Percentiles rank a stretch among this genome's conserved stretches.
phyloP scores from a whole-genome alignment of 164 flowering plant genomes.

The Vitis amurensis region DNA sequence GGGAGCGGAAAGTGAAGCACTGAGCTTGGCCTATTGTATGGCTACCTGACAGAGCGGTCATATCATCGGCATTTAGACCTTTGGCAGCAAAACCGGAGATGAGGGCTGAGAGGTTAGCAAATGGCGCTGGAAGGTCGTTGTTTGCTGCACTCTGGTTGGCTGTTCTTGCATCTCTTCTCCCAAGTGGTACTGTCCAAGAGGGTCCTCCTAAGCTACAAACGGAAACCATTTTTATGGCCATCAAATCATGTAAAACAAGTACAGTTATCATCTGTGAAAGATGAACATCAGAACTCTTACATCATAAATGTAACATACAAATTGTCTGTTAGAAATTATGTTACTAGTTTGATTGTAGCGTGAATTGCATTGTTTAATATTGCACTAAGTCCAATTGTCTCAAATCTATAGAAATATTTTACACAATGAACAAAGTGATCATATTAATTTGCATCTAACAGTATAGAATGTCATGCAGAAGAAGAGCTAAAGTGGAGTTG shows the following conservation, averaged over 20 bases:
- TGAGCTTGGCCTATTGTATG: constrained; percentile 49
- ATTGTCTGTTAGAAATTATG: too few species aligned
- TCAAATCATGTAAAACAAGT: too few species aligned
- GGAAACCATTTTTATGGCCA: not conserved
- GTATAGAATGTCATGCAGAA: too few species aligned
- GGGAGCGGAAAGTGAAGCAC: constrained; percentile 37
- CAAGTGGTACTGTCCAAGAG: constrained; percentile 36
- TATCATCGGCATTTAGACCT: constrained; percentile 33
- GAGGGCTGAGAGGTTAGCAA: constrained; percentile 26
- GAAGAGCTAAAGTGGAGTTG: too few species aligned
- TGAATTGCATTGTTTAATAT: too few species aligned
- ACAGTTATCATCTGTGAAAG: too few species aligned
- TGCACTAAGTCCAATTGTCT: too few species aligned
- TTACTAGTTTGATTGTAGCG: too few species aligned
- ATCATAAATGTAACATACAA: too few species aligned
- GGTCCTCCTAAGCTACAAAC: constrained; percentile 43
- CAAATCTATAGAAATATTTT: too few species aligned
- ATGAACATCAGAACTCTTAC: not conserved
- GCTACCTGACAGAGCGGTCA: constrained; percentile 45
- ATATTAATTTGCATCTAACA: too few species aligned
- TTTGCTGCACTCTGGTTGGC: constrained; percentile 38
- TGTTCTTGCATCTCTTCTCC: constrained; percentile 39
- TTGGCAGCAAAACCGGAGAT: constrained; percentile 26
- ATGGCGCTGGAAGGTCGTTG: constrained; percentile 33
- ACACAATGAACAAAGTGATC: not conserved